Evolutionary conservation across 2,329 filamentous ascomycete genomes (phyloP).

Genomic region (Chaetothyriales sp.): DNA sequence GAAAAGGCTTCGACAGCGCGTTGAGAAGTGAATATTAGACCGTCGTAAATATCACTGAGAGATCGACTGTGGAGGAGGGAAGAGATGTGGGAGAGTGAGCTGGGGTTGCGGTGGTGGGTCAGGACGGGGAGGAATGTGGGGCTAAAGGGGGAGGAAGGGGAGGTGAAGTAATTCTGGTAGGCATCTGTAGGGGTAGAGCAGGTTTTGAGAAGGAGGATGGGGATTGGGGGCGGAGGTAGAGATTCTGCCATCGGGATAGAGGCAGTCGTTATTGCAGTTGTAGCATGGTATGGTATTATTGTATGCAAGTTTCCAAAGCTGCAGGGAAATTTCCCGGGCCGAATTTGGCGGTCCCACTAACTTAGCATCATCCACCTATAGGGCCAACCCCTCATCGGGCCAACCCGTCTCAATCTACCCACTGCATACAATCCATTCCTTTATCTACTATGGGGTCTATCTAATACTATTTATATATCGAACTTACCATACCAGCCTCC

Average conservation of each 20-base stretch:
- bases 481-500: no score
- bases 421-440: no score
- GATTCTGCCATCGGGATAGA: not conserved
- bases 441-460: no score
- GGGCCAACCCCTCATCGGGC: no score
- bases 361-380: no score
- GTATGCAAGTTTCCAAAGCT: no score
- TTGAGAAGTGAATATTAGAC: conserved; percentile 38
- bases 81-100: conserved; percentile 25
- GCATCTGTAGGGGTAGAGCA: conserved; percentile 31
- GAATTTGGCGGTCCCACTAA: no score
- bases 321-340: no score
- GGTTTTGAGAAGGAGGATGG: conserved; percentile 37
- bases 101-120: conserved; percentile 28
- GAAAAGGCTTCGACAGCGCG: conserved; percentile 34
- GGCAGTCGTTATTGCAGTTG: not conserved
- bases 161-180: conserved; percentile 33
- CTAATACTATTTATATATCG: no score
- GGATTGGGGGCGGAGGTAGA: conserved; percentile 9
- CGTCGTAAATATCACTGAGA: conserved; percentile 28
- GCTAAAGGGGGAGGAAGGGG: conserved; percentile 4
- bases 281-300: no score
- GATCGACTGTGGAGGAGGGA: conserved; percentile 25
- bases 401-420: no score
- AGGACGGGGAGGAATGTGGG: conserved; percentile 33